A percentile compares a stretch with the other conserved stretches of the same genome.
Conservation (phyloP, 2,329 filamentous ascomycete genomes). For the Thyridium curvatum region DNA sequence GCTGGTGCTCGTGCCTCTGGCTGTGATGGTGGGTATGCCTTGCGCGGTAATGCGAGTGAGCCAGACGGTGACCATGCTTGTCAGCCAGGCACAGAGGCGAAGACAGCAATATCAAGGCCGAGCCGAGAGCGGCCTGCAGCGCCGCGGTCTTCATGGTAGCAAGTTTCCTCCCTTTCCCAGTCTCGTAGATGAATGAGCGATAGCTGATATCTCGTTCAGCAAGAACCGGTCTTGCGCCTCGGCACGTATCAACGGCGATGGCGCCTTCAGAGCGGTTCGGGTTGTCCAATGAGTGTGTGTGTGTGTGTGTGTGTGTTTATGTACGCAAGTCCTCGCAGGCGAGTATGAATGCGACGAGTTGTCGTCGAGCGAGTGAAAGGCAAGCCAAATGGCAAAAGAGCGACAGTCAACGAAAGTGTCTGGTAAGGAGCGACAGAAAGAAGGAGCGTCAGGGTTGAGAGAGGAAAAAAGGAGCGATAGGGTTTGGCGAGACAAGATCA, state of each 20-base stretch:
- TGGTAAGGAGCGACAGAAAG: too few species aligned
- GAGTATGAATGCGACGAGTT: too few species aligned
- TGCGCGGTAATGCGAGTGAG: constrained; percentile 20
- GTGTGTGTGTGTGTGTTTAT: too few species aligned
- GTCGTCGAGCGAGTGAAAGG: constrained; percentile 4
- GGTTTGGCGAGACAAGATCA: too few species aligned
- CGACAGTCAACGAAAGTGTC: too few species aligned
- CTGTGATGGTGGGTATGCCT: constrained; percentile 27
- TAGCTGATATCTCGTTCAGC: background rate
- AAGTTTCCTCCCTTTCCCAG: constrained; percentile 7
- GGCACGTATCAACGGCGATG: too few species aligned
- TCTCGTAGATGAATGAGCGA: too few species aligned
- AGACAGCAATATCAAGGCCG: constrained; percentile 40
- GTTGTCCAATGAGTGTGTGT: too few species aligned
- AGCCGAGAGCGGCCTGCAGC: constrained; percentile 41
- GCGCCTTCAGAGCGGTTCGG: background rate
- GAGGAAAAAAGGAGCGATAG: too few species aligned
- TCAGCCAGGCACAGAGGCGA: constrained; percentile 29
- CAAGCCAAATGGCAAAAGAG: too few species aligned
- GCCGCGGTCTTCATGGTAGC: constrained; percentile 46
- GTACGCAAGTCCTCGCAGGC: too few species aligned
- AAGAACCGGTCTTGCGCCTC: constrained; percentile 1
- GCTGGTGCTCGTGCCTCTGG: constrained; percentile 11
- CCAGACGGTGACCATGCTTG: constrained; percentile 29
- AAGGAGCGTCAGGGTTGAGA: too few species aligned